These are phyloP conservation scores for Fusarium dimerum DNA, from an alignment of 2,329 filamentous ascomycete species.

Conservation along the genomic window DNA sequence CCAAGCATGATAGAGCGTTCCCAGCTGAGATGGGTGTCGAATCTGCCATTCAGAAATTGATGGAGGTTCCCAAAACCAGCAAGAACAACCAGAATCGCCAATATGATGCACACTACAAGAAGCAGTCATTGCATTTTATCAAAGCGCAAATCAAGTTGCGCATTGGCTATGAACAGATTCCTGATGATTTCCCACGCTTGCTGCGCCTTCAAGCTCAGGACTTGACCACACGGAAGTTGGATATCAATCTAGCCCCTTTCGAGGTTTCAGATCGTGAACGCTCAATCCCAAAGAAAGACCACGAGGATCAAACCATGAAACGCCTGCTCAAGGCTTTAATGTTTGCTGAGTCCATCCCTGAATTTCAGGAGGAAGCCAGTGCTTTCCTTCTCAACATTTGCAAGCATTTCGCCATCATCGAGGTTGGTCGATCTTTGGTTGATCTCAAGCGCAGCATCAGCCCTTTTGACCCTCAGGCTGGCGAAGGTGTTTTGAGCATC, in stretches of 20 bases:
- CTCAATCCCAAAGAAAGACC: slow-evolving; percentile 83
- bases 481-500: slow-evolving; percentile 84
- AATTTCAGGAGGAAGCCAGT: slow-evolving; percentile 75
- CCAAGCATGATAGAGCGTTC: slow-evolving; percentile 85
- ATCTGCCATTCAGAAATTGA: slow-evolving; percentile 82
- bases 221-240: slow-evolving; percentile 69
- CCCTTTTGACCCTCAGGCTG: slow-evolving; percentile 80
- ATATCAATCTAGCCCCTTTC: slow-evolving; percentile 69
- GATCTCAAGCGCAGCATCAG: slow-evolving; percentile 75
- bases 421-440: slow-evolving; percentile 82
- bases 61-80: slow-evolving; percentile 70
- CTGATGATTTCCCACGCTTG: slow-evolving; percentile 83
- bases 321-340: slow-evolving; percentile 88
- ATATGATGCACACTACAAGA: slow-evolving; percentile 83
- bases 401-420: slow-evolving; percentile 86
- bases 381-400: slow-evolving; percentile 78
- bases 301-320: slow-evolving; percentile 79
- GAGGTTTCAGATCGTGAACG: slow-evolving; percentile 76
- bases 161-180: slow-evolving; percentile 82
- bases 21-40: slow-evolving; percentile 85
- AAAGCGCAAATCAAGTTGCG: slow-evolving; percentile 87
- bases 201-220: slow-evolving; percentile 90
- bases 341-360: slow-evolving; percentile 78
- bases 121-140: slow-evolving; percentile 85
- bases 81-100: slow-evolving; percentile 59